Conservation (phyloP, 805 yeast genomes). For the Kuraishia hungarica region DNA sequence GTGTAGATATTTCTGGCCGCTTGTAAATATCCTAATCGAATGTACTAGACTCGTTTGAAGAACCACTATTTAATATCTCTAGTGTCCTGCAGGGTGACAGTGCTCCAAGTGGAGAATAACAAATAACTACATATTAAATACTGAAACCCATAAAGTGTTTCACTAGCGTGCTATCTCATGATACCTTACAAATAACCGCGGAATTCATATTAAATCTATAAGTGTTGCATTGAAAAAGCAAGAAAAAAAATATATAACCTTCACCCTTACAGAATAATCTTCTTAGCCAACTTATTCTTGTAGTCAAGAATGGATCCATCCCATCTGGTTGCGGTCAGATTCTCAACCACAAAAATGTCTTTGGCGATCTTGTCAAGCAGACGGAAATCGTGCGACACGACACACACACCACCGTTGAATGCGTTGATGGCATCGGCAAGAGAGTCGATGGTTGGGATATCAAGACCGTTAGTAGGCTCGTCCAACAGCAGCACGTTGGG, state of each 20-base stretch:
- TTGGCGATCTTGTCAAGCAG: conserved; percentile 94
- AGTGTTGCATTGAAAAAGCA: background rate
- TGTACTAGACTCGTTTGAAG: too few species aligned
- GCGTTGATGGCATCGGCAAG: conserved; percentile 92
- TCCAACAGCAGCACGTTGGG: conserved; percentile 93
- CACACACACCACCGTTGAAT: conserved; percentile 97
- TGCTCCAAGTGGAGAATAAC: too few species aligned
- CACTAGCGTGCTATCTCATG: too few species aligned
- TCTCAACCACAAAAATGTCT: conserved; percentile 93
- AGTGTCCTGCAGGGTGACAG: too few species aligned
- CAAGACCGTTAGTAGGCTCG: conserved; percentile 99
- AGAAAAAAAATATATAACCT: background rate
- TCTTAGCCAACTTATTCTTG: conserved; percentile 90
- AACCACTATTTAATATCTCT: too few species aligned
- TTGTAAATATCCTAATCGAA: too few species aligned
- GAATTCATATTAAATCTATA: background rate
- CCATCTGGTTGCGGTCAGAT: conserved; percentile 96
- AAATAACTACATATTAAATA: too few species aligned
- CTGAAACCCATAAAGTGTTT: too few species aligned
- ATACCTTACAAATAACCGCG: background rate
- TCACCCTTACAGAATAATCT: conserved; percentile 57
- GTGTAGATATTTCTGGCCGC: too few species aligned
- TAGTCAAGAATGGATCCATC: conserved; percentile 84
- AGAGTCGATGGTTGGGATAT: conserved; percentile 96
- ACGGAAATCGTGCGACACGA: conserved; percentile 98